Conservation (phyloP, 225 moss, liverwort and hornwort genomes). For the Physcomitrellopsis africana region DNA sequence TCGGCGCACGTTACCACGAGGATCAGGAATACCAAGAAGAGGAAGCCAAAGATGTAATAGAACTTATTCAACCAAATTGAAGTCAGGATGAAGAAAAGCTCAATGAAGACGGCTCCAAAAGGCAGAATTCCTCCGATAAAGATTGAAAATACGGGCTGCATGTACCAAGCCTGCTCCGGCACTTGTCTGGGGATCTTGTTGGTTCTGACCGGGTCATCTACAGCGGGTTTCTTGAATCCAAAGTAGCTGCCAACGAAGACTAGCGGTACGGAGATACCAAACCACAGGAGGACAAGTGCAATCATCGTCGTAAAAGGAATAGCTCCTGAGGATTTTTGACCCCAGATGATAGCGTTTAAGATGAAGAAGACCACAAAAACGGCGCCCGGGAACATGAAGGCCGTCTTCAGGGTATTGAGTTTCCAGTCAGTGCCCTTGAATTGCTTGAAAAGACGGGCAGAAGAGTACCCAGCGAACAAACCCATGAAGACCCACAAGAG, state of each 20-base stretch:
- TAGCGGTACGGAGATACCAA: conserved; percentile 80
- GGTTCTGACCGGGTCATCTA: conserved; percentile 79
- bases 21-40: conserved; percentile 82
- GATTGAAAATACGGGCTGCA: conserved; percentile 81
- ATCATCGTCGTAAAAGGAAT: conserved; percentile 83
- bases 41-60: conserved; percentile 84
- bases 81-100: conserved; percentile 83
- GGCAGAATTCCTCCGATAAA: conserved; percentile 83
- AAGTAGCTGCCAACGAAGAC: conserved; percentile 85
- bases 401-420: conserved; percentile 79
- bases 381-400: conserved; percentile 69
- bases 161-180: conserved; percentile 88
- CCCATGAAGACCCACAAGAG: conserved; percentile 92
- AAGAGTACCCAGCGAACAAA: conserved; percentile 77
- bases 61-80: conserved; percentile 90
- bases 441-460: conserved; percentile 77
- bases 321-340: conserved; percentile 85
- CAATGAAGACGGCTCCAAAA: conserved; percentile 87
- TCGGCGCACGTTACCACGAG: conserved; percentile 88
- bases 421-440: conserved; percentile 89
- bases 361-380: conserved; percentile 73
- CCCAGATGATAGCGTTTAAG: conserved; percentile 79
- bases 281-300: conserved; percentile 81
- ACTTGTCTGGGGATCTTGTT: conserved; percentile 88
- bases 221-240: conserved; percentile 75